A percentile compares a stretch with the other conserved stretches of the same genome.
Evolutionary conservation across 1,284 basidiomycete species (phyloP).

Genomic region (Ustilago curta): DNA sequence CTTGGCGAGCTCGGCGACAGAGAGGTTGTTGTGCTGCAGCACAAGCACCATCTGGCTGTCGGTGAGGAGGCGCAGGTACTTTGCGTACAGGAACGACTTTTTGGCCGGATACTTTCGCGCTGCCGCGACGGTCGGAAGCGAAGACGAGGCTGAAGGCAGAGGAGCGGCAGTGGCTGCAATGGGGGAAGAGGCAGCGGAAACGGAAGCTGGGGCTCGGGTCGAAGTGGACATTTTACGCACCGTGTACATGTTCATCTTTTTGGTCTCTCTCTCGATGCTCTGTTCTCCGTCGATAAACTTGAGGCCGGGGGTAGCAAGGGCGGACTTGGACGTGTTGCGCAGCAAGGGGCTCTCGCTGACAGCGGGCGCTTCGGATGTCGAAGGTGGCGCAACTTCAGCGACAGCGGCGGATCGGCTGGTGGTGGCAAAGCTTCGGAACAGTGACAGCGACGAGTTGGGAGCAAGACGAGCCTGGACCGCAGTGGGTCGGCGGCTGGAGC

Average conservation of each 20-base stretch:
- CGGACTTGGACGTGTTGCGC: constrained; percentile 47
- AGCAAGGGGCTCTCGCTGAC: constrained; percentile 50
- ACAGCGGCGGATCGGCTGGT: constrained; percentile 42
- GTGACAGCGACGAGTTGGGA: constrained; percentile 22
- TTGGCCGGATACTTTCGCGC: constrained; percentile 44
- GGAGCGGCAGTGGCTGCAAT: constrained; percentile 11
- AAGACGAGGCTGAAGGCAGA: constrained; percentile 6
- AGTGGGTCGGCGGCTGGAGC: constrained; percentile 43
- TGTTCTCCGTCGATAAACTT: constrained; percentile 52
- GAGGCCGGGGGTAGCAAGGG: constrained; percentile 57
- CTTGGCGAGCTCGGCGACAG: constrained; percentile 53
- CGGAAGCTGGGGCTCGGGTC: constrained; percentile 27
- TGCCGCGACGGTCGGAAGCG: constrained; percentile 1
- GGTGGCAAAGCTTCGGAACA: constrained; percentile 52
- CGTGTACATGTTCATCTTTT: constrained; percentile 67
- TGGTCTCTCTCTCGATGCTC: constrained; percentile 56
- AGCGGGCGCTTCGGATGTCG: constrained; percentile 37
- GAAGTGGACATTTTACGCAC: constrained; percentile 57
- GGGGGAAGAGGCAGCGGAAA: constrained; percentile 15
- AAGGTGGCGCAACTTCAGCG: constrained; percentile 33
- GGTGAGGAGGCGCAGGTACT: constrained; percentile 56
- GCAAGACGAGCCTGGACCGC: constrained; percentile 39
- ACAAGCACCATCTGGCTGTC: constrained; percentile 55
- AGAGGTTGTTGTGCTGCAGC: constrained; percentile 62
- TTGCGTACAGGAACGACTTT: constrained; percentile 58